Evolutionary conservation across 2,329 filamentous ascomycete genomes (phyloP).

Genomic region (Trichoderma sp.): DNA sequence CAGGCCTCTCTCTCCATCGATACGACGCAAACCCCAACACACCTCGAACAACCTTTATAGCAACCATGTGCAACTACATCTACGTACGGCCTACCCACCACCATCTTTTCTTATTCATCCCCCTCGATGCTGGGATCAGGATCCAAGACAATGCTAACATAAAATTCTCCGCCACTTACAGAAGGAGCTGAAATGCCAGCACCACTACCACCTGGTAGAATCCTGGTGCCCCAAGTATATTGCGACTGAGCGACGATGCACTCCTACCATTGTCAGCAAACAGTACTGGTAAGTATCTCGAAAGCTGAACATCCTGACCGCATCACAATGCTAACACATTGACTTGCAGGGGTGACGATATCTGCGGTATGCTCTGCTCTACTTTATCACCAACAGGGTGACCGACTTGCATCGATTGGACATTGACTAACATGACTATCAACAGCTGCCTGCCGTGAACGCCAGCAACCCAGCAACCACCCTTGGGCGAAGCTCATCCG

Average conservation of each 20-base stretch:
- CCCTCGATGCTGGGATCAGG: neutral
- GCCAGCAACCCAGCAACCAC: slow-evolving; percentile 39
- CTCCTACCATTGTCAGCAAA: slow-evolving; percentile 44
- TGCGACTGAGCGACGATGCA: slow-evolving; percentile 43
- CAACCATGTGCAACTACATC: slow-evolving; percentile 52
- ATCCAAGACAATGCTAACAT: slow-evolving; percentile 17
- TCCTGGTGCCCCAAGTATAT: slow-evolving; percentile 48
- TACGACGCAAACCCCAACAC: neutral
- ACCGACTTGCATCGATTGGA: neutral
- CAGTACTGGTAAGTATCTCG: slow-evolving; percentile 42
- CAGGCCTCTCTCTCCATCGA: neutral
- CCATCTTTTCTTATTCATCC: neutral
- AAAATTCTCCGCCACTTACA: slow-evolving; percentile 24
- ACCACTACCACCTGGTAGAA: slow-evolving; percentile 50
- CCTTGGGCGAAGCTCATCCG: slow-evolving; percentile 41
- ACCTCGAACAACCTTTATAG: neutral
- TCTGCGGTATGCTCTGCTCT: slow-evolving; percentile 41
- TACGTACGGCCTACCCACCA: slow-evolving; percentile 37
- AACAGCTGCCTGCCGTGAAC: slow-evolving; percentile 41
- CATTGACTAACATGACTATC: slow-evolving; percentile 22
- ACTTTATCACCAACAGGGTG: slow-evolving; percentile 14
- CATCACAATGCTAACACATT: slow-evolving; percentile 27
- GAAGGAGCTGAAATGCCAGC: slow-evolving; percentile 53
- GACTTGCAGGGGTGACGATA: slow-evolving; percentile 41
- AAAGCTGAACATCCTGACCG: neutral